Evolutionary conservation across 441 rosid species (phyloP), one percentile per base, ranked within the genome.

Genomic region (Gossypium davidsonii): DNA sequence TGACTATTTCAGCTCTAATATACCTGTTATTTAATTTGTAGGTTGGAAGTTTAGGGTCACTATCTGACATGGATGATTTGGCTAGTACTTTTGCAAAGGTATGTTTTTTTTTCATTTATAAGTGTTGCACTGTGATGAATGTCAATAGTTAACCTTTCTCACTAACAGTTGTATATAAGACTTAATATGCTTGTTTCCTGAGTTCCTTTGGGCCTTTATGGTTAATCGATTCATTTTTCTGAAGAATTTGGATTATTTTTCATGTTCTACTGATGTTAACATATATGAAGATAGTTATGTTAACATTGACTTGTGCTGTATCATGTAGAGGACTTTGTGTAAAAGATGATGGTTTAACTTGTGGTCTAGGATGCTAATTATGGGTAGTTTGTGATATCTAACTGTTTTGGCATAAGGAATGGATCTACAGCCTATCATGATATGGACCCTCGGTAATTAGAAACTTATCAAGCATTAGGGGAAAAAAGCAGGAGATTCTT

Each of bases 51-150:
- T 74, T 85, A 71, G 90, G 86, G 65, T 83, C 88, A 68, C 74
- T 88, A 28, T 84, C 95, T 56, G 92, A 90, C 44, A 70, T 86
- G 77, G 96, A 90, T 76, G 96, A 90, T 77, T 76, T 90, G 58
- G 80, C 91, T 14, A 85, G 85, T 67, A 87, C 91, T 39, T 88
- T 89, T 83, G 92, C 94, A 44, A 92, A 92, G 96, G 96, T 92
- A 42, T 75, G 84, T 20, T 65, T 6, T 72, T 6, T 72, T 8
- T 28, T 34, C 57, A 23, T 15, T 52, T 53, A 4, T 53, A 15
- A 11, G 15, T 46, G 31, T 49, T 53, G 26, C 49, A 31, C 28
- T 26, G 10, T 62, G 76, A 60, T 67, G 8, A 26, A 14, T 25
- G 34, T 44, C 57, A n/a, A 1, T 18, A 37, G 52, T 48, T 31